Evolutionary conservation across 139 green algal genomes (phyloP).

Genomic region (Ostreobium quekettii): DNA sequence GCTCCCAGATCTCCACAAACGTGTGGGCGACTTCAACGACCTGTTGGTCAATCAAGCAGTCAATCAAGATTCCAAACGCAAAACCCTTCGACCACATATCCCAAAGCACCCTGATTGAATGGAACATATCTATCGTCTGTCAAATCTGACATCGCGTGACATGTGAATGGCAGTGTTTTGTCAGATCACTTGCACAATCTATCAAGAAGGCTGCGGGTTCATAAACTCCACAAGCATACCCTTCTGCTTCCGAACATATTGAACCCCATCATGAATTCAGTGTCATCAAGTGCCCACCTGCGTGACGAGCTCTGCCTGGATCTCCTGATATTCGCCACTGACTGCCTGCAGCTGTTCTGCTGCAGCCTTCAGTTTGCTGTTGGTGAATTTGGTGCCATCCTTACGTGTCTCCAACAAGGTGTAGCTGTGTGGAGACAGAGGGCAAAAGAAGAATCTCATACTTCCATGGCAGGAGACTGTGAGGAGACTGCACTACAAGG

Average conservation of each 20-base stretch:
- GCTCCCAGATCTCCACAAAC: constrained; percentile 85
- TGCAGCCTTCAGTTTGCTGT: constrained; percentile 47
- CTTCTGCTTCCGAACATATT: not conserved
- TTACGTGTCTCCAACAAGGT: constrained; percentile 78
- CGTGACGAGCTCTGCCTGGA: constrained; percentile 70
- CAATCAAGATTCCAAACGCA: too few species aligned
- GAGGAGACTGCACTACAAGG: too few species aligned
- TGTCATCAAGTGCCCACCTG: constrained; percentile 39
- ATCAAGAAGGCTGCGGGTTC: too few species aligned
- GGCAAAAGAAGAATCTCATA: not conserved
- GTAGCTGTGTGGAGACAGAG: constrained; percentile 42
- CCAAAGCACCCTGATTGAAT: too few species aligned
- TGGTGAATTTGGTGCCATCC: constrained; percentile 95
- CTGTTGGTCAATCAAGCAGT: too few species aligned
- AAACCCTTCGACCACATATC: too few species aligned
- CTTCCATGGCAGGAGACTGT: too few species aligned
- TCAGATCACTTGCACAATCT: too few species aligned
- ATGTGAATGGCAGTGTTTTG: too few species aligned
- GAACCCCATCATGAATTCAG: not conserved
- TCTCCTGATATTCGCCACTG: constrained; percentile 53
- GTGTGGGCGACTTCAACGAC: constrained; percentile 84
- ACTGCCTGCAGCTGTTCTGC: constrained; percentile 56
- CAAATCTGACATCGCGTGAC: too few species aligned
- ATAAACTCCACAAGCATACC: too few species aligned
- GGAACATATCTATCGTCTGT: too few species aligned